A percentile compares a stretch with the other conserved stretches of the same genome.
Conservation (phyloP, 345 rosid species). For the Salix exigua region DNA sequence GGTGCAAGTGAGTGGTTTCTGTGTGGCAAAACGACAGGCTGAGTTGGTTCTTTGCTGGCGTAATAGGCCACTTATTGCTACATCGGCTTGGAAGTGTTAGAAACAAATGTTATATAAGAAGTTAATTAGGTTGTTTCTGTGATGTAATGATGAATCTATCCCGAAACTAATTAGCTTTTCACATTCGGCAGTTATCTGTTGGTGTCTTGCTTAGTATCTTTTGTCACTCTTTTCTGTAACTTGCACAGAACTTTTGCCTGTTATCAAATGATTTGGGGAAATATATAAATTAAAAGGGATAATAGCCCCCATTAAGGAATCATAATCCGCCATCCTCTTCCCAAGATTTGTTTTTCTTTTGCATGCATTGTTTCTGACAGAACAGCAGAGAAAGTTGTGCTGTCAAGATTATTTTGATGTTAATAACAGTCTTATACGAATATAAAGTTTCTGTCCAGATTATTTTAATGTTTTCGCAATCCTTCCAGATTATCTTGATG, state of each 20-base stretch:
- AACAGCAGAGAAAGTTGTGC: not conserved
- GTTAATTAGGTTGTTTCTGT: not conserved
- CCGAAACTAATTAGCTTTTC: not conserved
- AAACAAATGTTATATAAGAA: not conserved
- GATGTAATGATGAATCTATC: conserved; percentile 5
- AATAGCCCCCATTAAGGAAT: not conserved
- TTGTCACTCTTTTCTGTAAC: not conserved
- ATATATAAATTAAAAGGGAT: not conserved
- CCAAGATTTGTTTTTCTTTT: not conserved
- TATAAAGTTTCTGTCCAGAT: too few species aligned
- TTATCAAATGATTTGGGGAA: conserved; percentile 2
- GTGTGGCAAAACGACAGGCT: conserved; percentile 76
- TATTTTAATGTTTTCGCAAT: too few species aligned
- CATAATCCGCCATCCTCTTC: not conserved
- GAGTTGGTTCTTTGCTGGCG: conserved; percentile 96
- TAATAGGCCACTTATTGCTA: conserved; percentile 69
- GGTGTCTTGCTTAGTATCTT: not conserved
- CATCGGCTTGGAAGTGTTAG: conserved; percentile 83
- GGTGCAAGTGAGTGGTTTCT: conserved; percentile 78
- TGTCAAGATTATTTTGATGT: too few species aligned
- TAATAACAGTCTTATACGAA: too few species aligned
- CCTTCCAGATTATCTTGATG: too few species aligned
- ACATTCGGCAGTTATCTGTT: not conserved
- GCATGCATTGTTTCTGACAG: not conserved
- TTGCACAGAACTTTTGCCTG: conserved; percentile 5